Conservation (phyloP, 371 early-diverging fungal species). For the Entomophthora muscae region DNA sequence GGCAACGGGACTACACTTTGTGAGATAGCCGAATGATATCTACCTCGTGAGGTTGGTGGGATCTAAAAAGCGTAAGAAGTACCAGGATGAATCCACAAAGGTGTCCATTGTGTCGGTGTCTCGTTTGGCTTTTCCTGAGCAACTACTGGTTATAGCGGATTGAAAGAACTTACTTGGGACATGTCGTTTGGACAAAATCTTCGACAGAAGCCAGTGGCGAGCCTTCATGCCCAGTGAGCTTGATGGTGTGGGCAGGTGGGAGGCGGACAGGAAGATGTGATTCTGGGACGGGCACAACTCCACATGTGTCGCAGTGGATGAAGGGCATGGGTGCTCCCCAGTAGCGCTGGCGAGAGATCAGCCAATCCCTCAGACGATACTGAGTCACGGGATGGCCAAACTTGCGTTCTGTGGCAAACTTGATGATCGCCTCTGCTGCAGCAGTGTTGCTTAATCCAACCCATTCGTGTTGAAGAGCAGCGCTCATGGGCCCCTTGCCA, state of each 20-base stretch:
- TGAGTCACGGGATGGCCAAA: conserved; percentile 9
- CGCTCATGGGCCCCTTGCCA: no score
- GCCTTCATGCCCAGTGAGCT: conserved; percentile 38
- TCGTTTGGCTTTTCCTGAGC: conserved; percentile 47
- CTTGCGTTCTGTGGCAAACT: not conserved
- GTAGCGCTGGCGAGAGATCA: conserved; percentile 91
- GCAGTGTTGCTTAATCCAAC: not conserved
- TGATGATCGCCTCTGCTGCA: not conserved
- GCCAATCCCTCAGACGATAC: conserved; percentile 91
- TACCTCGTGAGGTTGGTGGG: conserved; percentile 37
- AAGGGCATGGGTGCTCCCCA: conserved; percentile 99
- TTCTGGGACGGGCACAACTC: conserved; percentile 71
- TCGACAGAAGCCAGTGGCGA: conserved; percentile 40
- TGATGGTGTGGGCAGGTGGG: conserved; percentile 36
- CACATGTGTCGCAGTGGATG: conserved; percentile 67
- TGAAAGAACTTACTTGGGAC: conserved; percentile 44
- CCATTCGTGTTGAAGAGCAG: no score
- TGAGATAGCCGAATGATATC: conserved; percentile 11
- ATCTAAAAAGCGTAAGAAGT: conserved; percentile 72
- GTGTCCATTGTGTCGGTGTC: conserved; percentile 94
- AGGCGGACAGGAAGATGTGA: conserved; percentile 57
- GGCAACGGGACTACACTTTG: conserved; percentile 30
- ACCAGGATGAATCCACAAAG: conserved; percentile 93
- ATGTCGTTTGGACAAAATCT: conserved; percentile 42
- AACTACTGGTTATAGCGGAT: conserved; percentile 23